A percentile compares a stretch with the other conserved stretches of the same genome.
phyloP scores from a whole-genome alignment of 345 rosid species.

The Dovyalis caffra region DNA sequence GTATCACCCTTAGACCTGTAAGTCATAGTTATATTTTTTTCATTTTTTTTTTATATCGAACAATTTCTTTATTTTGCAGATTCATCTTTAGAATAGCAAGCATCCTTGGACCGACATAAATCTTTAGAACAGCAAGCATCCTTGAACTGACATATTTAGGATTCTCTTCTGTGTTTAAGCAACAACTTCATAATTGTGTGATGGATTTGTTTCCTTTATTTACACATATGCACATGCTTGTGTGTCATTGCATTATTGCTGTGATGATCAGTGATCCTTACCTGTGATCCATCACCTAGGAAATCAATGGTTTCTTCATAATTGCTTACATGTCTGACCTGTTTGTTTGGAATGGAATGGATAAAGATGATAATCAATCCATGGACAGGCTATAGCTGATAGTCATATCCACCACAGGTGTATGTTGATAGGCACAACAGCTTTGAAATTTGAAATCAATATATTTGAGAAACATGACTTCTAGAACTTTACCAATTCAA shows the following conservation, averaged over 20 bases:
- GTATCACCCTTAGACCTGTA: slow-evolving; percentile 61
- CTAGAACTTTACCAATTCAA: not conserved
- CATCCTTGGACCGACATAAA: not conserved
- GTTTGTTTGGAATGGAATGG: not conserved
- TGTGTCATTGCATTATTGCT: not conserved
- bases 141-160: not conserved
- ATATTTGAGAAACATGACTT: not conserved
- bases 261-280: too few species aligned
- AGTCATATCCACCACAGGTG: not conserved
- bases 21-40: slow-evolving; percentile 33
- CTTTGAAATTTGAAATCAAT: not conserved
- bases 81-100: not conserved
- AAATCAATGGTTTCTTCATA: not conserved
- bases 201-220: not conserved
- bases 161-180: not conserved
- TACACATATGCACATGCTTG: not conserved
- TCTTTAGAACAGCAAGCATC: not conserved
- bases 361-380: not conserved
- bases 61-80: not conserved
- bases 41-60: not conserved
- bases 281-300: not conserved
- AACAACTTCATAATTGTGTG: not conserved
- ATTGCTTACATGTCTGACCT: not conserved
- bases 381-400: not conserved
- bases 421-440: not conserved